A percentile compares a stretch with the other conserved stretches of the same genome.
Evolutionary conservation across 306 rosid genomes (phyloP).

Genomic region (Casuarina glauca): DNA sequence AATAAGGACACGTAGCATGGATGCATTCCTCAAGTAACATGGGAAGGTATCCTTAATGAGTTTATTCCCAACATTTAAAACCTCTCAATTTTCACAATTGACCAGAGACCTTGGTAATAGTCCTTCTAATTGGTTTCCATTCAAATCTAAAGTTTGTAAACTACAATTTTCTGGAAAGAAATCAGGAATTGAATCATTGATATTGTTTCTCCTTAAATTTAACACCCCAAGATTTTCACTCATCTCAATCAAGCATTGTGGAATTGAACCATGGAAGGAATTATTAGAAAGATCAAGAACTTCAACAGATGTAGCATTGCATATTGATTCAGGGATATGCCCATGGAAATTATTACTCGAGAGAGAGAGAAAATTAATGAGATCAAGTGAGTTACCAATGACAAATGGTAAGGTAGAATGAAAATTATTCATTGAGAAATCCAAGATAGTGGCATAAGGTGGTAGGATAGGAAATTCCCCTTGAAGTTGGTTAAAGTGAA

Average conservation of each 20-base stretch:
- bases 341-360: conserved; percentile 24
- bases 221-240: conserved; percentile 23
- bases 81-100: conserved; percentile 25
- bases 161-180: neutral
- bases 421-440: conserved; percentile 30
- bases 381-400: neutral
- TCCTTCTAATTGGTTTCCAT: conserved; percentile 28
- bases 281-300: conserved; percentile 41
- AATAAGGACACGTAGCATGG: conserved; percentile 35
- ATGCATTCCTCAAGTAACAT: conserved; percentile 12
- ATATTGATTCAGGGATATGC: conserved; percentile 22
- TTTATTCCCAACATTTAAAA: conserved; percentile 45
- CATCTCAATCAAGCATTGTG: conserved; percentile 21
- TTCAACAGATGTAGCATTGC: conserved; percentile 8
- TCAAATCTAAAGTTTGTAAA: conserved; percentile 25
- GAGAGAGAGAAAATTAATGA: conserved; percentile 15
- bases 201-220: neutral
- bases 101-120: conserved; percentile 27
- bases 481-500: conserved; percentile 32
- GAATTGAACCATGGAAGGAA: conserved; percentile 20
- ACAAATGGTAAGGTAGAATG: neutral
- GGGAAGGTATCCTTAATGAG: neutral
- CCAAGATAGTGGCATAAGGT: neutral
- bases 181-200: neutral
- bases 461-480: conserved; percentile 23